Percentiles rank a stretch among this genome's conserved stretches.
Evolutionary conservation across 495 filamentous ascomycete species (phyloP).

Genomic region (Hamigera avellanea): DNA sequence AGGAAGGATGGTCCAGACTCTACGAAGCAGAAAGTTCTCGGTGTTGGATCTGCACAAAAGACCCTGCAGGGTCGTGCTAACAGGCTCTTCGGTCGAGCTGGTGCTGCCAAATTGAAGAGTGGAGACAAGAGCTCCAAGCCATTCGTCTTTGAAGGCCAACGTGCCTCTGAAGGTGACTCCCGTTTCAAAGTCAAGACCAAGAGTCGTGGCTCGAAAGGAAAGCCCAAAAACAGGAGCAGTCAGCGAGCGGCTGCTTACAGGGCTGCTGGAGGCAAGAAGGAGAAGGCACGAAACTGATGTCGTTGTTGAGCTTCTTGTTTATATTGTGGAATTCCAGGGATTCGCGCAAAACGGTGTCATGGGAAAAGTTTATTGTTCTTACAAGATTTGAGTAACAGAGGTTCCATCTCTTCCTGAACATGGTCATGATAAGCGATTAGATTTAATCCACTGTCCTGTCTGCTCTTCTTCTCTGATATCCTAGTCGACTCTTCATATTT

Average conservation of each 20-base stretch:
- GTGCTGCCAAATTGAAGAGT: slow-evolving; percentile 51
- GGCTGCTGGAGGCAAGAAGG: slow-evolving; percentile 39
- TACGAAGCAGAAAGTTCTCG: slow-evolving; percentile 38
- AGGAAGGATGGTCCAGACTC: slow-evolving; percentile 39
- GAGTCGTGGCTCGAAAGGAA: slow-evolving; percentile 45
- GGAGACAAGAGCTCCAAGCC: slow-evolving; percentile 36
- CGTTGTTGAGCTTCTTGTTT: slow-evolving; percentile 5
- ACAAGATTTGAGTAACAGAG: too few relatives aligned
- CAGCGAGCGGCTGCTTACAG: slow-evolving; percentile 59
- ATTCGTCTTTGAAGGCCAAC: slow-evolving; percentile 82
- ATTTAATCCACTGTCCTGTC: too few relatives aligned
- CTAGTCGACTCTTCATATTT: too few relatives aligned
- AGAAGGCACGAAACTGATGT: slow-evolving; percentile 5
- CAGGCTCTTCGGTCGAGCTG: slow-evolving; percentile 74
- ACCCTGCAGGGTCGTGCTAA: slow-evolving; percentile 68
- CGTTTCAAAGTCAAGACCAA: slow-evolving; percentile 46
- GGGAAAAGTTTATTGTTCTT: too few relatives aligned
- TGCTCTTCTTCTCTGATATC: too few relatives aligned
- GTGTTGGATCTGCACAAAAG: slow-evolving; percentile 51
- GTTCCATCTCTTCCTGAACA: too few relatives aligned
- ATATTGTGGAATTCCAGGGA: neutral
- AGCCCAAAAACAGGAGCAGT: slow-evolving; percentile 36
- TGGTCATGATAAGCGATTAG: too few relatives aligned
- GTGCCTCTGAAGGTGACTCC: slow-evolving; percentile 58
- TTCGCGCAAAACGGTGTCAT: too few relatives aligned